Conservation (phyloP, 345 rosid species). For the Rhizophora apiculata region DNA sequence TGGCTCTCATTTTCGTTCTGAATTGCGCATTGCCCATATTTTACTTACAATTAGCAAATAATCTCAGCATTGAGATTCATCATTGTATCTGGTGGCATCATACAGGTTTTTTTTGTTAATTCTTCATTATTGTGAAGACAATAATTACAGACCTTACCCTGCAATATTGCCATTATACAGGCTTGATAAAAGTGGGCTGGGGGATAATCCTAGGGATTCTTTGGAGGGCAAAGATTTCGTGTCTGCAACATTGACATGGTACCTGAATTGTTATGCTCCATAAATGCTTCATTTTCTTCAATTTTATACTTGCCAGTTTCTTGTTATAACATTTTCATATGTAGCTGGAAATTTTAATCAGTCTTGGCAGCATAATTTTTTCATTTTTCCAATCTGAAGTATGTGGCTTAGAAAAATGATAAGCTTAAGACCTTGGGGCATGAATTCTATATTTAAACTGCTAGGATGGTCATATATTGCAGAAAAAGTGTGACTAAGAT, state of each 20-base stretch:
- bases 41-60: too few species aligned
- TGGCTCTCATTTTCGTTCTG: too few species aligned
- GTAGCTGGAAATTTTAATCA: background rate
- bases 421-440: background rate
- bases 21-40: too few species aligned
- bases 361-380: background rate
- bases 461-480: background rate
- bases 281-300: background rate
- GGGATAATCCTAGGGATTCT: conserved; percentile 25
- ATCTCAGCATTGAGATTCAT: too few species aligned
- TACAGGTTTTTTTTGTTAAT: background rate
- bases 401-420: background rate
- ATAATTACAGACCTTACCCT: conserved; percentile 5
- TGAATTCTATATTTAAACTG: background rate
- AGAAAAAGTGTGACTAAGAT: background rate
- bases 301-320: background rate
- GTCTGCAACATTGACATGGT: conserved; percentile 67
- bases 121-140: background rate
- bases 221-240: conserved; percentile 38
- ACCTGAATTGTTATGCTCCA: conserved; percentile 17
- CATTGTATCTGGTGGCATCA: too few species aligned
- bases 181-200: conserved; percentile 20
- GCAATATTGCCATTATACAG: conserved; percentile 30
- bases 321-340: background rate
- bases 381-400: background rate